Evolutionary conservation across 257 asterid genomes (phyloP).

Genomic region (Thymus mandschuricus): DNA sequence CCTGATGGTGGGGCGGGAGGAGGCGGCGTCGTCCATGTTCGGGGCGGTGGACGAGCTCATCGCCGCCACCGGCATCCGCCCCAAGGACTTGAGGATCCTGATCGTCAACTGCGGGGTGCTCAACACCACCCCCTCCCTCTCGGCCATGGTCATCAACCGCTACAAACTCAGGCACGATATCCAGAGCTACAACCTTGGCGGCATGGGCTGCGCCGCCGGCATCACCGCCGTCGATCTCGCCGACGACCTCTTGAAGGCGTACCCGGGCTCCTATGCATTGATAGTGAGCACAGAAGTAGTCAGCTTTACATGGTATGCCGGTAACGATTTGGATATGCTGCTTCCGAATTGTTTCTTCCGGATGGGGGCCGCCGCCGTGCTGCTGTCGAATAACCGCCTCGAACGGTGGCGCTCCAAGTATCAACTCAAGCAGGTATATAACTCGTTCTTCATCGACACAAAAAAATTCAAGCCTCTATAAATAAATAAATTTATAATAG

Average conservation of each 20-base stretch:
- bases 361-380: slow-evolving; percentile 68
- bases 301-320: slow-evolving; percentile 64
- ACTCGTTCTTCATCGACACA: background rate
- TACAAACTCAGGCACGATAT: slow-evolving; percentile 52
- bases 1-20: slow-evolving; percentile 50
- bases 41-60: slow-evolving; percentile 65
- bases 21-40: slow-evolving; percentile 52
- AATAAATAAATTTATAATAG: no score
- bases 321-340: slow-evolving; percentile 66
- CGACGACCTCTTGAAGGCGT: slow-evolving; percentile 48
- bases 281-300: slow-evolving; percentile 69
- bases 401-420: slow-evolving; percentile 66
- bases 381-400: slow-evolving; percentile 57
- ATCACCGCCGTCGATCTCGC: slow-evolving; percentile 60
- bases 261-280: slow-evolving; percentile 61
- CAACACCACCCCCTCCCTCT: slow-evolving; percentile 74
- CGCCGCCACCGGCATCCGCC: slow-evolving; percentile 45
- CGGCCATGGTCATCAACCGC: slow-evolving; percentile 70
- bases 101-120: slow-evolving; percentile 67
- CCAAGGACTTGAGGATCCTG: slow-evolving; percentile 53
- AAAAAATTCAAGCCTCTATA: no score
- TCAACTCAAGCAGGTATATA: slow-evolving; percentile 57
- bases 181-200: slow-evolving; percentile 70
- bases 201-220: slow-evolving; percentile 76
- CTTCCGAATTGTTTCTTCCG: slow-evolving; percentile 74